Base-by-base conservation (phyloP, 1,284 basidiomycete species). In the Tylopilus orsonianus region DNA sequence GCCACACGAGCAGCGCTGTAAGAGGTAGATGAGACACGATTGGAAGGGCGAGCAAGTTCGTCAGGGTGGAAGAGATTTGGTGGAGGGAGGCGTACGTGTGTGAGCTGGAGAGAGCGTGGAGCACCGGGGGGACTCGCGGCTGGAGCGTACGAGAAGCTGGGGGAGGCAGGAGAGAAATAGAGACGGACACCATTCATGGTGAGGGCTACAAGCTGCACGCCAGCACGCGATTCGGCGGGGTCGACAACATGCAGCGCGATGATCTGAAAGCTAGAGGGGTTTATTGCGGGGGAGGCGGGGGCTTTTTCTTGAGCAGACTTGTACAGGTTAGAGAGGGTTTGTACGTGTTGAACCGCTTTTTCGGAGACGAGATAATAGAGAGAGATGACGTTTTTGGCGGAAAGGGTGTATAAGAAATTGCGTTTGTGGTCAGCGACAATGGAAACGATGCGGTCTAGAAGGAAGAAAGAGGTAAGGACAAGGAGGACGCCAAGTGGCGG, bases 41-140 rank as follows among this genome's bases (percentile, higher is more conserved):
- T 74, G 56, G 72, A 74, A 18, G 75, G 69, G 48, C 73, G 75
- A 19, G 73, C 70, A 55, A 83, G 75, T 57, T 86, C 82, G 59
- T 90, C 87, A 3, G 89, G 87, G 62, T 90, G 86, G 42, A 85
- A 75, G 22, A 89, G 71, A 63, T 85, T 87, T 35, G 77, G 67
- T 2, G 92, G 91, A 14, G 91, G 90, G 16, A 91, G 72, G 44
- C 91, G 80, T 35, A 94, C 83, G 62, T 94, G 91, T 27, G 80
- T 62, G 20, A 94, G 75, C 51, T 86, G 75, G 56, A 90, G 62
- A 44, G 76, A 67, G 8, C 83, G 78, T 14, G 43, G 38, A 29
- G 61, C 56, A 24, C 71, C 69, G n/a, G 71, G 60, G 27, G 66
- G 53, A 42, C 61, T 68, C 12, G 64, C 58, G 14, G 57, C 53